Evolutionary conservation across 768 basidiomycete genomes (phyloP), one percentile per base, ranked within the genome.

Genomic region (Leccinum subtestaceum): DNA sequence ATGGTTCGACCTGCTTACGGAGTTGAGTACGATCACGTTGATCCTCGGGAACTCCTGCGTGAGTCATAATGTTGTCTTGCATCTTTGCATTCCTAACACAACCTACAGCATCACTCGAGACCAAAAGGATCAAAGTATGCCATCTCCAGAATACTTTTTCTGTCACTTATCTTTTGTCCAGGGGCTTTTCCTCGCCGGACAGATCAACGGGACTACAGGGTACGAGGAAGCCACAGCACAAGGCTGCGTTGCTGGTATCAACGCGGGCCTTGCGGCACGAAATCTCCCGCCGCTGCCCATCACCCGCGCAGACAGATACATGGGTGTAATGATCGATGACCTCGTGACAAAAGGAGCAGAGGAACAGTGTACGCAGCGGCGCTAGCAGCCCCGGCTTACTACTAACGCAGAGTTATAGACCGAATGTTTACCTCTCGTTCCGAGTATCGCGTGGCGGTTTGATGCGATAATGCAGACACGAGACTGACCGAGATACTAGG

Each of bases 171-270:
- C 7, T 34, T 56, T 46, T 1, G 13, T 48, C 15, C 49, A 89
- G 84, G 93, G 93, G 1, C 80, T 95, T 3, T 95, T 89, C 73
- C 82, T 95, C 21, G 91, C 92, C 1, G 93, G 93, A 4, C 93
- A 95, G 71, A 95, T 95, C 66, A 95, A 95, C 64, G 89, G 89
- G 11, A 96, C 94, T 1, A 96, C 94, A 2, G 94, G 94, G 5
- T 96, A 96, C 69, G 94, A 96, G 70, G 94, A 96, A 75, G 94
- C 94, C 1, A 94, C 91, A 2, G 92, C 91, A 4, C 94, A 95
- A 70, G 94, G 94, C 9, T 76, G 84, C n/a, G 74, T 96, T 0
- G 94, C 93, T 1, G 93, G 94, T 2, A 86, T 91, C 53, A 95
- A 96, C 57, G 94, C 94, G 0, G 94, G 91, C 0, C 78, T 93